Base-by-base conservation (phyloP, 257 asterid genomes). In the Gynochthodes officinalis region DNA sequence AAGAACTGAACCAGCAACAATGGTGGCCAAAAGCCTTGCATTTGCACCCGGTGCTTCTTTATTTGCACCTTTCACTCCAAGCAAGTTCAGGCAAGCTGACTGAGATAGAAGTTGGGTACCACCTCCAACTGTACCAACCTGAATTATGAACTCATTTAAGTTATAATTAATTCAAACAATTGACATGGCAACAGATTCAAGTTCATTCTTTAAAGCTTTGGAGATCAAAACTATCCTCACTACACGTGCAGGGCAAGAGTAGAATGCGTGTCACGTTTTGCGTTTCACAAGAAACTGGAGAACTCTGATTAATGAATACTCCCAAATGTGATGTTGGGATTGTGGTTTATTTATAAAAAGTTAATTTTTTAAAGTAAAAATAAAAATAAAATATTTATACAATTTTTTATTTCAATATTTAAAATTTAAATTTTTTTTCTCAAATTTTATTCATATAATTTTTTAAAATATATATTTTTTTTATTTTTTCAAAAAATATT, bases 71-170 rank as follows among this genome's bases (percentile, higher is more conserved):
- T 82, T 84, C 64, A 84, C 89, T 52, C 89, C 89, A 19, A 84
- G 80, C 75, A 84, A 69, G 79, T 77, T 84, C 75, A 84, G 54
- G 83, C 86, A 84, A 33, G 89, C 89, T 19, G 89, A 79, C 49
- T 84, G 86, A 30, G 89, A 82, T 54, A 85, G 83, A 30, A 84
- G 84, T 67, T 84, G 89, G 75, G 89, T 84, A 25, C 89, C 89
- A 46, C 89, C 89, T 66, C 89, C 89, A 5, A 84, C 89, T 5
- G 89, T 84, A 7, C 89, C 89, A 66, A 84, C 89, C 89, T 84
- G 79, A 23, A 61, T 71, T 61, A 39, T 39, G 53, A 15, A 30
- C 30, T 53, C 37, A 35, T 54, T 32, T 30, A 69, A 48, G 44
- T 21, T 33, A 39, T 43, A 50, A 73, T 7, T n/a, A 10, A 63